phyloP scores from a whole-genome alignment of 306 rosid genomes.

The Dryas drummondii region DNA sequence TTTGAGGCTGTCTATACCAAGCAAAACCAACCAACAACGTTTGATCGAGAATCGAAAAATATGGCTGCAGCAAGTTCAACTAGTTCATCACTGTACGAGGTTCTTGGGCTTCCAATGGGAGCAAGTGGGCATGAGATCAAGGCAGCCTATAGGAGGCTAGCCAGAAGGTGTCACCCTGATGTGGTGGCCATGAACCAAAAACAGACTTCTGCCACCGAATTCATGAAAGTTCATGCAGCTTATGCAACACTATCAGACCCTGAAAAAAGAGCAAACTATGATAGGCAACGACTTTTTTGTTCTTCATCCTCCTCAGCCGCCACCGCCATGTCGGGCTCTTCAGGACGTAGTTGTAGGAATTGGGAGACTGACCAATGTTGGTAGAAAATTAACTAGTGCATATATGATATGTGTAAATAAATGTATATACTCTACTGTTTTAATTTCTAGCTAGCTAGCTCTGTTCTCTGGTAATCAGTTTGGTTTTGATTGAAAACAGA shows the following conservation, averaged over 20 bases:
- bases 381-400: constrained; percentile 28
- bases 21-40: not conserved
- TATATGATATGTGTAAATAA: too few relatives aligned
- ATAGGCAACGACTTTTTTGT: constrained; percentile 23
- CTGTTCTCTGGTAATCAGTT: too few relatives aligned
- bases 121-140: constrained; percentile 58
- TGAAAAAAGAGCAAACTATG: constrained; percentile 57
- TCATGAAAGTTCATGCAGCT: constrained; percentile 59
- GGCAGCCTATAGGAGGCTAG: constrained; percentile 59
- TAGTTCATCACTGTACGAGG: constrained; percentile 51
- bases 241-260: constrained; percentile 72
- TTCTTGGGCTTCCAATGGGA: constrained; percentile 61
- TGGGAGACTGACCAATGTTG: constrained; percentile 91
- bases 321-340: constrained; percentile 31
- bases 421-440: too few relatives aligned
- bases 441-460: too few relatives aligned
- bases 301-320: constrained; percentile 18
- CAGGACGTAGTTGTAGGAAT: constrained; percentile 32
- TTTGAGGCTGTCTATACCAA: not conserved
- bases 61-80: constrained; percentile 38
- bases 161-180: constrained; percentile 72
- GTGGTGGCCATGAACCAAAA: constrained; percentile 58
- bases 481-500: too few relatives aligned
- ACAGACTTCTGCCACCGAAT: constrained; percentile 53
- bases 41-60: not conserved